A percentile compares a stretch with the other conserved stretches of the same genome.
Evolutionary conservation across 2,329 filamentous ascomycete genomes (phyloP).

Genomic region (Phyllachora maydis): DNA sequence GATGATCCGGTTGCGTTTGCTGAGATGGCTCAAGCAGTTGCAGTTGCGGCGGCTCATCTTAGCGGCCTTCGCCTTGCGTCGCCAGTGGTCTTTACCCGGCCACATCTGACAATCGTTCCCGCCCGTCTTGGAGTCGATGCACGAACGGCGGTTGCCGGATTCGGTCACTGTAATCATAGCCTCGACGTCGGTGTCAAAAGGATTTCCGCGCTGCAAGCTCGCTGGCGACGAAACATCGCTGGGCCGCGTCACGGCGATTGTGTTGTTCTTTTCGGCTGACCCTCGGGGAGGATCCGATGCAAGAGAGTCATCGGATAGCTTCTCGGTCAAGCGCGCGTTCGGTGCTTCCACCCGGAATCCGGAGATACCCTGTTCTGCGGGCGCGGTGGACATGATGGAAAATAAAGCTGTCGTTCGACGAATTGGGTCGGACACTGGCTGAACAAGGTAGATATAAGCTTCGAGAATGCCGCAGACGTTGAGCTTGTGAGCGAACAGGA

Average conservation of each 20-base stretch:
- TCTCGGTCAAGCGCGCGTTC: slow-evolving; percentile 3
- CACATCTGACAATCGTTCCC: slow-evolving; percentile 34
- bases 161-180: slow-evolving; percentile 22
- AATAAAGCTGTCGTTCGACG: no score
- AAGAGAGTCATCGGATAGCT: slow-evolving; percentile 8
- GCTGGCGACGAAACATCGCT: slow-evolving; percentile 21
- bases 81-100: slow-evolving; percentile 39
- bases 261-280: slow-evolving; percentile 6
- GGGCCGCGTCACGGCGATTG: slow-evolving; percentile 3
- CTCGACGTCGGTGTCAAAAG: slow-evolving; percentile 37
- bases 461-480: no score
- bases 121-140: slow-evolving; percentile 10
- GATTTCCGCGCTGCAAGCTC: slow-evolving; percentile 20
- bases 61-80: slow-evolving; percentile 33
- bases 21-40: slow-evolving; percentile 29
- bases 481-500: no score
- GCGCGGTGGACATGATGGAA: no score
- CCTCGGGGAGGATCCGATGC: slow-evolving; percentile 7
- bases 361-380: no score
- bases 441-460: no score
- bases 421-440: no score
- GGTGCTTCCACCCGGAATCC: no score
- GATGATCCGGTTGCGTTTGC: slow-evolving; percentile 29
- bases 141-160: slow-evolving; percentile 14
- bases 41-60: slow-evolving; percentile 29